Conservation (phyloP, 257 asterid species). For the Pogostemon cablin region DNA sequence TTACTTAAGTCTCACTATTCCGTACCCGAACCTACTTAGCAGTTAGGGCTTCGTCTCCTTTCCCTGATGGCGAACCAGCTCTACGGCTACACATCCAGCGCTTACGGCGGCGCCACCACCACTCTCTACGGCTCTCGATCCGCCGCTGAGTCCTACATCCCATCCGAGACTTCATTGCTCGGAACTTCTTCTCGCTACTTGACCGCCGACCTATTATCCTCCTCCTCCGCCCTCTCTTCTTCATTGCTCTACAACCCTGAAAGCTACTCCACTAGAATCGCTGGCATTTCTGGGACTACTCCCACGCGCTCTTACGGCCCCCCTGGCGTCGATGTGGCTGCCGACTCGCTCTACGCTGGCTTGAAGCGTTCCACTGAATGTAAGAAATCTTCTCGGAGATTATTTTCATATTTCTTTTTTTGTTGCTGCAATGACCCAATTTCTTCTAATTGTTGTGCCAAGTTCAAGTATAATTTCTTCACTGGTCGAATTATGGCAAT, state of each 20-base stretch:
- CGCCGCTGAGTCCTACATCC: constrained; percentile 45
- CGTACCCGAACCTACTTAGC: constrained; percentile 20
- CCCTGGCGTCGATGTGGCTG: constrained; percentile 71
- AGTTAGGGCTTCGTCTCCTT: constrained; percentile 39
- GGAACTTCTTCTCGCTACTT: constrained; percentile 61
- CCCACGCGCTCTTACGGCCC: constrained; percentile 61
- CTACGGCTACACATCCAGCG: constrained; percentile 54
- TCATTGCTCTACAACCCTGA: constrained; percentile 54
- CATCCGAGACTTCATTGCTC: constrained; percentile 52
- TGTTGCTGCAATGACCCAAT: constrained; percentile 3
- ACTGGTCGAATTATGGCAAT: constrained; percentile 9
- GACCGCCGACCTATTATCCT: constrained; percentile 47
- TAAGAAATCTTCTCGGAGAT: constrained; percentile 37
- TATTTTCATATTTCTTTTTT: background rate
- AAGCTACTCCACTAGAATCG: constrained; percentile 48
- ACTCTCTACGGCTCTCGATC: constrained; percentile 53
- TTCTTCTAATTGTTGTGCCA: background rate
- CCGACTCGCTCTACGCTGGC: constrained; percentile 56
- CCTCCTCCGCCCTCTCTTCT: constrained; percentile 49
- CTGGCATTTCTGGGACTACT: constrained; percentile 48
- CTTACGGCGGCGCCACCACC: constrained; percentile 46
- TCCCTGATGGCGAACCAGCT: constrained; percentile 60
- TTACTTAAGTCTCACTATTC: constrained; percentile 5
- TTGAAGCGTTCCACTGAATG: constrained; percentile 79
- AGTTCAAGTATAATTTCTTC: constrained; percentile 14